Evolutionary conservation across 2,329 filamentous ascomycete genomes (phyloP).

Genomic region (Diaporthe citrichinensis): DNA sequence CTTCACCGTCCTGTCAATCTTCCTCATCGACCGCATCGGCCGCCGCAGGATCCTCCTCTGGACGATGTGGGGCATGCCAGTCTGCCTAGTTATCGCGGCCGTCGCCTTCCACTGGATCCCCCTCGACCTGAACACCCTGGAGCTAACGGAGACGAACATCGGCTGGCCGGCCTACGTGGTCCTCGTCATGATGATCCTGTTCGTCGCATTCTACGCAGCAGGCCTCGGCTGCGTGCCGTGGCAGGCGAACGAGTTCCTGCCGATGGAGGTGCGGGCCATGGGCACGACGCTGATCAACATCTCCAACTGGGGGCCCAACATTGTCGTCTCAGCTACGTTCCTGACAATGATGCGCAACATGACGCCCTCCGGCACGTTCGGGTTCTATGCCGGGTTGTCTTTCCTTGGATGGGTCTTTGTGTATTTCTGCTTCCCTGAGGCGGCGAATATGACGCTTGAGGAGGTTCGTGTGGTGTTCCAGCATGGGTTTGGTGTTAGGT

Average conservation of each 20-base stretch:
- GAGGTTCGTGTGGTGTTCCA: slow-evolving; percentile 13
- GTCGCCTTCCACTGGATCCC: slow-evolving; percentile 62
- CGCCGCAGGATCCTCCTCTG: slow-evolving; percentile 59
- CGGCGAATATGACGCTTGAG: slow-evolving; percentile 5
- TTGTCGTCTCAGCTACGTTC: slow-evolving; percentile 5
- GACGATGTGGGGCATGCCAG: slow-evolving; percentile 60
- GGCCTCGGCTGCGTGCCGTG: slow-evolving; percentile 4
- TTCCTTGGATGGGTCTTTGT: slow-evolving; percentile 22
- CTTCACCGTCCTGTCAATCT: slow-evolving; percentile 63
- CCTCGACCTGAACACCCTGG: slow-evolving; percentile 56
- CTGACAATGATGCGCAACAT: slow-evolving; percentile 19
- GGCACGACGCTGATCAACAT: slow-evolving; percentile 1
- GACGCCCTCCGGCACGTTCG: not conserved
- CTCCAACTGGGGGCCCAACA: slow-evolving; percentile 1
- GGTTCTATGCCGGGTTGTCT: not conserved
- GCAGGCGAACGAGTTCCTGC: slow-evolving; percentile 22
- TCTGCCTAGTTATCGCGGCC: slow-evolving; percentile 57
- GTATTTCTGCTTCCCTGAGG: slow-evolving; percentile 15
- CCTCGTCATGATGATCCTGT: slow-evolving; percentile 59
- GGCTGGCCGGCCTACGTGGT: slow-evolving; percentile 52
- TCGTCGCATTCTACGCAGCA: slow-evolving; percentile 56
- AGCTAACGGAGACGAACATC: slow-evolving; percentile 52
- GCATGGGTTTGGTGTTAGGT: slow-evolving; percentile 10
- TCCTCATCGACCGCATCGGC: slow-evolving; percentile 61
- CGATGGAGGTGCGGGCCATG: not conserved